phyloP scores from a whole-genome alignment of 164 flowering plant species.

The Cinnamomum chago region DNA sequence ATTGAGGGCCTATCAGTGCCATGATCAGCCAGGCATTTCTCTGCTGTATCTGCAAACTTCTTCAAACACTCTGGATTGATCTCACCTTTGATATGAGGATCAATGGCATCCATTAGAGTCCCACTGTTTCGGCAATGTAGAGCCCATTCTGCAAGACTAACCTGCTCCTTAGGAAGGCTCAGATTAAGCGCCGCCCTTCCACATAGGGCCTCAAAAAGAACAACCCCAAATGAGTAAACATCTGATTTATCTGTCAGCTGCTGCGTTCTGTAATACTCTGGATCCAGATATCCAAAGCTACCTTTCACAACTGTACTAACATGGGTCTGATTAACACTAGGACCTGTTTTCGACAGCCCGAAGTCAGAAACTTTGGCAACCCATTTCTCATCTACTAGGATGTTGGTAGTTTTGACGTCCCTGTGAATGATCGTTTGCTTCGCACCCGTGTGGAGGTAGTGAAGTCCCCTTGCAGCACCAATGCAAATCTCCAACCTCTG shows the following conservation, averaged over 20 bases:
- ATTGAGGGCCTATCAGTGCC: conserved; percentile 37
- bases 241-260: conserved; percentile 20
- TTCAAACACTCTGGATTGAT: conserved; percentile 30
- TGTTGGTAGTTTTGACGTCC: conserved; percentile 20
- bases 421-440: conserved; percentile 18
- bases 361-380: conserved; percentile 19
- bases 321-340: conserved; percentile 14
- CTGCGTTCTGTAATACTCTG: conserved; percentile 18
- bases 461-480: conserved; percentile 20
- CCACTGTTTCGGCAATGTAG: conserved; percentile 19
- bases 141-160: conserved; percentile 50
- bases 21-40: conserved; percentile 25
- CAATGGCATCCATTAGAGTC: conserved; percentile 25
- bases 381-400: conserved; percentile 17
- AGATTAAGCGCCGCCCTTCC: conserved; percentile 48
- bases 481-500: conserved; percentile 20
- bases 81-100: conserved; percentile 25
- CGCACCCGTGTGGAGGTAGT: conserved; percentile 22
- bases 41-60: conserved; percentile 22
- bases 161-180: conserved; percentile 48
- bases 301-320: conserved; percentile 22
- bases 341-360: conserved; percentile 18
- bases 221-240: conserved; percentile 20
- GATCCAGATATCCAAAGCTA: conserved; percentile 20
- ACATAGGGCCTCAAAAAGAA: conserved; percentile 38